Evolutionary conservation across 495 filamentous ascomycete genomes (phyloP), one percentile per base, ranked within the genome.

Genomic region (Neurospora terricola): DNA sequence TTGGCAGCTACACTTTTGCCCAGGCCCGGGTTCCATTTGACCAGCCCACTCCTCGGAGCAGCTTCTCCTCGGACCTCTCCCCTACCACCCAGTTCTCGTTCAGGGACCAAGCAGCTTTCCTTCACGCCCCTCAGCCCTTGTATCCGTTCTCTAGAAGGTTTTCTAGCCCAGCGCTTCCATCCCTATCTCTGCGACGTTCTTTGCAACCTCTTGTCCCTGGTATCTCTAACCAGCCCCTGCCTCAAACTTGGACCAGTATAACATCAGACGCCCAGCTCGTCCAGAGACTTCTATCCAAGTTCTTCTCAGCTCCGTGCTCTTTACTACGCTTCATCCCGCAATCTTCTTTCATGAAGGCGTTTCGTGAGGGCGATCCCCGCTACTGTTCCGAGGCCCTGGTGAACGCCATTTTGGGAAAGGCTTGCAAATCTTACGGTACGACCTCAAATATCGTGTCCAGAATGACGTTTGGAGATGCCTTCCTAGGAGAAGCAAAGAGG

Each of bases 381-480:
- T 79, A 75, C 21, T 80, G 78, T 66, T 77, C 74, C 37, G 77
- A 74, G 66, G 76, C 77, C 4, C 45, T 80, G 27, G 73, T 77
- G 1, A 80, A 80, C 23, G 77, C 77, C 30, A 74, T 80, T 21
- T 42, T 80, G 27, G 78, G 76, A 16, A 71, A 72, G 18, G 73
- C 76, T 0, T 79, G 77, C 73, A 76, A 69, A 30, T 59, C 73
- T 18, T 69, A 73, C 36, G 71, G 75, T 12, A 38, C 71, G 7
- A 69, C 76, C 14, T 76, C 75, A 6, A 73, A 75, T 14, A 71
- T 75, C 3, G 73, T 77, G 11, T 79, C 78, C 23, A 72, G 72
- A 34, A 69, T 79, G 36, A 77, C 69, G 34, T 77, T 77, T 23
- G 78, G 76, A 5, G 78, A 80, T 39, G 78, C 78, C 3, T 80